A percentile compares a stretch with the other conserved stretches of the same genome.
Conservation (phyloP, 495 filamentous ascomycete genomes). For the Parachaetomium inaequale region DNA sequence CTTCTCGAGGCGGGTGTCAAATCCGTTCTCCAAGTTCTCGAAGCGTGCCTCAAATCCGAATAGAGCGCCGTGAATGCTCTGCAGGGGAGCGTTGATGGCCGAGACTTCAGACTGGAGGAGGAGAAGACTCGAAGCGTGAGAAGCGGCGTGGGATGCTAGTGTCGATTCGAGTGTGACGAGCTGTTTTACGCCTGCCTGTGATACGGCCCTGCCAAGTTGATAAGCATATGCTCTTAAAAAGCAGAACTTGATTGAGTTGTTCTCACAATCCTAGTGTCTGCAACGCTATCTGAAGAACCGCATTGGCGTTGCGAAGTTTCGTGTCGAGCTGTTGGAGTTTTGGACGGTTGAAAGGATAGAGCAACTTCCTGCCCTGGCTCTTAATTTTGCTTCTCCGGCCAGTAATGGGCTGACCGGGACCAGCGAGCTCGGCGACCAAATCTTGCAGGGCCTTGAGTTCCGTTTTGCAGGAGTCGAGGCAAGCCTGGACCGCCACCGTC, state of each 20-base stretch:
- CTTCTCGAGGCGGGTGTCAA: no score
- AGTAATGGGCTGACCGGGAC: background rate
- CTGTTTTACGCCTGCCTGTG: no score
- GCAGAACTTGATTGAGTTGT: background rate
- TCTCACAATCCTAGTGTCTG: background rate
- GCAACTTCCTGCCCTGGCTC: background rate
- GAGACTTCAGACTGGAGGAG: no score
- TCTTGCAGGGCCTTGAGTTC: background rate
- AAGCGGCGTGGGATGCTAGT: no score
- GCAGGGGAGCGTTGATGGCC: no score
- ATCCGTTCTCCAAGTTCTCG: no score
- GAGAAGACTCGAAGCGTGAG: no score
- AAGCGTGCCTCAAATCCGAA: no score
- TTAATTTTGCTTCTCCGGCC: background rate
- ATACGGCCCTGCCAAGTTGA: background rate
- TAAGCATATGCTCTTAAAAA: background rate
- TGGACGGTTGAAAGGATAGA: slow-evolving; percentile 2
- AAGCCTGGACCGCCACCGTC: background rate
- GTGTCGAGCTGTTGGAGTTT: slow-evolving; percentile 1
- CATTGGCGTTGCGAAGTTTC: background rate
- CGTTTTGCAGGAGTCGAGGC: background rate
- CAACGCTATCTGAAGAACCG: background rate
- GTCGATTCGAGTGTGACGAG: no score
- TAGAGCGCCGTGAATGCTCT: no score
- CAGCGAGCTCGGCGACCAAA: background rate